These are phyloP conservation scores for Macrolepiota albuminosa DNA, from an alignment of 768 basidiomycete species.

Conservation along the genomic window DNA sequence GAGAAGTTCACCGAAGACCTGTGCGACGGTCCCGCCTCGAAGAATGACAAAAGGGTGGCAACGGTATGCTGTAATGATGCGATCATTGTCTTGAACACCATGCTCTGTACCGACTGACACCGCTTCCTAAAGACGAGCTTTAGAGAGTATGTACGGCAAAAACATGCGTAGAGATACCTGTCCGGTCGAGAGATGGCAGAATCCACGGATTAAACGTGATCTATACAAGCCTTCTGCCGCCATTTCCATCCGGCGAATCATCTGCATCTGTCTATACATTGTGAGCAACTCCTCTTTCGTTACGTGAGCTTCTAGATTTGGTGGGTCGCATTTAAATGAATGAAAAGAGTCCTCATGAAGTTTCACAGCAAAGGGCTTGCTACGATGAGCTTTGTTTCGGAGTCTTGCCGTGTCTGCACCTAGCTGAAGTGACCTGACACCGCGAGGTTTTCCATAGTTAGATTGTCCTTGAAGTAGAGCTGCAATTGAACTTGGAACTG, in stretches of 20 bases:
- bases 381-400: constrained; percentile 34
- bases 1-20: constrained; percentile 71
- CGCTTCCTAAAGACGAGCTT: constrained; percentile 75
- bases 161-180: constrained; percentile 55
- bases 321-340: constrained; percentile 70
- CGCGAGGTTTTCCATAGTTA: constrained; percentile 19
- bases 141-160: neutral
- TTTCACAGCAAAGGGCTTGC: constrained; percentile 71
- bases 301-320: constrained; percentile 75
- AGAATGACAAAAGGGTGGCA: constrained; percentile 98
- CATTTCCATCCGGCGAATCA: constrained; percentile 96
- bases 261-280: constrained; percentile 90
- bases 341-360: constrained; percentile 91
- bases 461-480: no score
- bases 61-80: constrained; percentile 94
- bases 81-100: constrained; percentile 78
- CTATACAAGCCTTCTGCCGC: constrained; percentile 96
- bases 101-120: constrained; percentile 37
- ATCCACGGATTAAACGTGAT: constrained; percentile 93
- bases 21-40: constrained; percentile 86
- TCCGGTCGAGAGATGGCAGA: constrained; percentile 93
- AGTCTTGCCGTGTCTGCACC: constrained; percentile 74
- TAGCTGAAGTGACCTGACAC: constrained; percentile 63
- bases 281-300: constrained; percentile 71
- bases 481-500: neutral